These are phyloP conservation scores for Mucor mucedo DNA, from an alignment of 371 early-diverging fungal genomes.

Conservation along the genomic window DNA sequence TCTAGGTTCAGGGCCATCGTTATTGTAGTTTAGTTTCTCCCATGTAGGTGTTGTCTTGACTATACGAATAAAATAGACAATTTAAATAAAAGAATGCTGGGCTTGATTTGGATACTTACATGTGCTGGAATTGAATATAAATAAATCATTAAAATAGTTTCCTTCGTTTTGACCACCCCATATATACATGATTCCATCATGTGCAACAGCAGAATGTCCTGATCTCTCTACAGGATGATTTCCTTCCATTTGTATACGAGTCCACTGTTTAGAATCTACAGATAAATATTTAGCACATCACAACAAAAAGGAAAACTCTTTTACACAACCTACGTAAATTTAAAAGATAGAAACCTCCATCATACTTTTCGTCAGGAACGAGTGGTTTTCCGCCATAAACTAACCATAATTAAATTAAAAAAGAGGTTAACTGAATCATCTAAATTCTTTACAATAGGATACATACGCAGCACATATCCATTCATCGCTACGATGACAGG, in stretches of 20 bases:
- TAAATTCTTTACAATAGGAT: background rate
- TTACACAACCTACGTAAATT: constrained; percentile 45
- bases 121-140: constrained; percentile 68
- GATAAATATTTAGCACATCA: background rate
- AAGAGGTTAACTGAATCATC: constrained; percentile 18
- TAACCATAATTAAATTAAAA: constrained; percentile 35
- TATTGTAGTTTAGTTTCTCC: constrained; percentile 54
- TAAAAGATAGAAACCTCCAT: constrained; percentile 47
- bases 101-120: constrained; percentile 33
- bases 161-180: constrained; percentile 77
- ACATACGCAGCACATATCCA: constrained; percentile 44
- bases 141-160: constrained; percentile 70
- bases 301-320: background rate
- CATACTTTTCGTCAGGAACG: constrained; percentile 44
- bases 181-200: constrained; percentile 71
- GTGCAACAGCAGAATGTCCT: constrained; percentile 69
- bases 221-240: constrained; percentile 65
- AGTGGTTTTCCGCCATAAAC: constrained; percentile 57
- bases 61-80: background rate
- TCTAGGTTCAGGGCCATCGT: constrained; percentile 62
- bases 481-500: constrained; percentile 42
- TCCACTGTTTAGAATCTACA: constrained; percentile 57
- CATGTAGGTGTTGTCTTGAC: constrained; percentile 53
- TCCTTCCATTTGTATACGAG: constrained; percentile 60
- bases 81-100: background rate